These are phyloP conservation scores for Meyerozyma smithsonii DNA, from an alignment of 1,139 yeast genomes.

Conservation along the genomic window DNA sequence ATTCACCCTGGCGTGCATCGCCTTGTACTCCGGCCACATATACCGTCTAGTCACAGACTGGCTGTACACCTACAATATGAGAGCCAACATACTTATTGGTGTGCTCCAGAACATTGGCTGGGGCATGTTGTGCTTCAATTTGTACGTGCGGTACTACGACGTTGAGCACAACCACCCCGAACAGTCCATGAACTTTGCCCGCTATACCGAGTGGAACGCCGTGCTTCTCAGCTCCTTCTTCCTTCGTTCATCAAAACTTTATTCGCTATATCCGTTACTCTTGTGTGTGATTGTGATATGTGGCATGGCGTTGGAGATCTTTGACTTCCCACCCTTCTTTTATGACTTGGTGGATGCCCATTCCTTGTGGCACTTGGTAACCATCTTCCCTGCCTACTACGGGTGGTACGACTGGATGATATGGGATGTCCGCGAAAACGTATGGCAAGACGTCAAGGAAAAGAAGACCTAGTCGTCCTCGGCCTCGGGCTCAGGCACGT, in stretches of 20 bases:
- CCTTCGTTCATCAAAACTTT: conserved; percentile 34
- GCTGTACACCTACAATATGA: conserved; percentile 94
- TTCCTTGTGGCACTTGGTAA: conserved; percentile 84
- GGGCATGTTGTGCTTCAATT: conserved; percentile 25
- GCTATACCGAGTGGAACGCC: conserved; percentile 19
- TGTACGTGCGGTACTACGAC: conserved; percentile 31
- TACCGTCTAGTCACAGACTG: conserved; percentile 66
- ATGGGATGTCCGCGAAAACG: conserved; percentile 41
- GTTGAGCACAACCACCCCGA: conserved; percentile 13
- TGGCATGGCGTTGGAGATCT: conserved; percentile 84
- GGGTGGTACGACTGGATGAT: conserved; percentile 49
- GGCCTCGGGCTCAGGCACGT: conserved; percentile 34
- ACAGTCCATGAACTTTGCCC: conserved; percentile 1
- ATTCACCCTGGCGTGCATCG: conserved; percentile 39
- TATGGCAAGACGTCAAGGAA: conserved; percentile 16
- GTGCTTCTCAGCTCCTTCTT: conserved; percentile 32
- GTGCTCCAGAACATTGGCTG: conserved; percentile 59
- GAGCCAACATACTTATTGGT: conserved; percentile 79
- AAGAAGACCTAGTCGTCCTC: conserved; percentile 17
- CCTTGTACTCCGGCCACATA: conserved; percentile 60
- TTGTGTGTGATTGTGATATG: conserved; percentile 48
- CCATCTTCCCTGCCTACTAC: conserved; percentile 39
- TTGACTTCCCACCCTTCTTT: conserved; percentile 76
- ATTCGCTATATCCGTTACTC: conserved; percentile 38
- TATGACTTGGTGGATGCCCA: conserved; percentile 80